Evolutionary conservation across 108 stramenopile genomes (phyloP).

Genomic region (Ochromonas danica): DNA sequence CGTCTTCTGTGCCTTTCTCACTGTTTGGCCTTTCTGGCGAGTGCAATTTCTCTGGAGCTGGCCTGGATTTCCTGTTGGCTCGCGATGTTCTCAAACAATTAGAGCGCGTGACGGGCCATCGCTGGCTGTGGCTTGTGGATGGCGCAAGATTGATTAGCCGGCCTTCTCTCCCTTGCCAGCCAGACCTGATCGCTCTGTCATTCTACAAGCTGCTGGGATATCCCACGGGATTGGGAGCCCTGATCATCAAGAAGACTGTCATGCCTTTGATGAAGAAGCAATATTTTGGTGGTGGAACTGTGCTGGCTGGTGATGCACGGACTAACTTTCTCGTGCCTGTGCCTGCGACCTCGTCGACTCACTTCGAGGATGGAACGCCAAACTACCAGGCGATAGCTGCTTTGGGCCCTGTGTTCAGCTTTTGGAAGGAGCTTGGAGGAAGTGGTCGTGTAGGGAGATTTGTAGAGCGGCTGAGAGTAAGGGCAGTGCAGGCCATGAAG

Average conservation of each 20-base stretch:
- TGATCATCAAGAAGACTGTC: constrained; percentile 21
- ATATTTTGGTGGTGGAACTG: constrained; percentile 38
- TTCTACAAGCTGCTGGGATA: constrained; percentile 41
- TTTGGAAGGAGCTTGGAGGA: not conserved
- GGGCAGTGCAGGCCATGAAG: no score
- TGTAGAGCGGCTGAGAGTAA: no score
- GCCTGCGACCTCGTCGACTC: no score
- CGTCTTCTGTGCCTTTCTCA: not conserved
- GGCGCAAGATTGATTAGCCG: not conserved
- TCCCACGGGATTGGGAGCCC: constrained; percentile 32
- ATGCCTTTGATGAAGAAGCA: constrained; percentile 1
- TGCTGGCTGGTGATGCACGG: constrained; percentile 15
- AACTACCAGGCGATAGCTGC: constrained; percentile 23
- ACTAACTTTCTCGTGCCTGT: not conserved
- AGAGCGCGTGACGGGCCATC: not conserved
- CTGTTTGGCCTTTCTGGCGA: not conserved
- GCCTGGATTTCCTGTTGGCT: not conserved
- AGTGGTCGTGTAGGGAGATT: not conserved
- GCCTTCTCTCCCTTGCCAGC: not conserved
- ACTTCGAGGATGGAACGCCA: constrained; percentile 28
- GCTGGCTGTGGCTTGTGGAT: constrained; percentile 9
- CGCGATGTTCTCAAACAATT: not conserved
- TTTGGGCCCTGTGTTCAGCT: not conserved
- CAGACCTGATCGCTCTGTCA: constrained; percentile 37
- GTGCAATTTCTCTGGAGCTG: constrained; percentile 1